These are phyloP conservation scores for Exophiala sp. DNA, from an alignment of 2,329 filamentous ascomycete species.

Conservation along the genomic window DNA sequence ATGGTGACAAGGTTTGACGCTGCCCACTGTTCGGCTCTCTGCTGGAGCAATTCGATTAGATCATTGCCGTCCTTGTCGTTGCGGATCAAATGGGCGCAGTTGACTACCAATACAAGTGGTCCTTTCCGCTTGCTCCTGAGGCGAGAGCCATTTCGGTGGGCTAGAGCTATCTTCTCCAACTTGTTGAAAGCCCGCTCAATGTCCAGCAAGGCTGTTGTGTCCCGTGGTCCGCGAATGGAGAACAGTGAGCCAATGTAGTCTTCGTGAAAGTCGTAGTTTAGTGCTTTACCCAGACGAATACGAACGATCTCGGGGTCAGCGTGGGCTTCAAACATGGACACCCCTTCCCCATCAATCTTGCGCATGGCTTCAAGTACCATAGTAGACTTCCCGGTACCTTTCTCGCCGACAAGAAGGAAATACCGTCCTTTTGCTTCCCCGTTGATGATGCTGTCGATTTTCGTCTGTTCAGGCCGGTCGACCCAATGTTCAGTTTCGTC, in stretches of 20 bases:
- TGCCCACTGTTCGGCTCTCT: conserved; percentile 94
- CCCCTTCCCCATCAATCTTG: conserved; percentile 81
- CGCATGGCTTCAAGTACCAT: conserved; percentile 97
- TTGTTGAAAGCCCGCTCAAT: conserved; percentile 98
- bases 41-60: conserved; percentile 88
- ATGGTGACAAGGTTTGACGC: conserved; percentile 82
- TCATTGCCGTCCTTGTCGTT: conserved; percentile 93
- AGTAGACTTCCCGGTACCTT: conserved; percentile 92
- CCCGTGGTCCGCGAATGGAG: conserved; percentile 85
- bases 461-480: conserved; percentile 72
- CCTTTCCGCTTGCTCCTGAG: conserved; percentile 34
- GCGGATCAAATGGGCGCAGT: conserved; percentile 84
- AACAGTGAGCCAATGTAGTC: conserved; percentile 92
- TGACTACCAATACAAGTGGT: conserved; percentile 89
- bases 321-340: conserved; percentile 95
- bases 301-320: conserved; percentile 93
- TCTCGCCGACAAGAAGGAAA: conserved; percentile 87
- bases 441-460: conserved; percentile 76
- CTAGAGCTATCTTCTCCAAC: conserved; percentile 86
- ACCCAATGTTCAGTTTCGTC: conserved; percentile 60
- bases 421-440: conserved; percentile 77
- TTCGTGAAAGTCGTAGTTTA: conserved; percentile 96
- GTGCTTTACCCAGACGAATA: conserved; percentile 82
- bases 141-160: conserved; percentile 46
- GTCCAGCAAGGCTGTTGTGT: conserved; percentile 86